Evolutionary conservation across 1,139 yeast genomes (phyloP).

Genomic region (Meyerozyma smithsonii): DNA sequence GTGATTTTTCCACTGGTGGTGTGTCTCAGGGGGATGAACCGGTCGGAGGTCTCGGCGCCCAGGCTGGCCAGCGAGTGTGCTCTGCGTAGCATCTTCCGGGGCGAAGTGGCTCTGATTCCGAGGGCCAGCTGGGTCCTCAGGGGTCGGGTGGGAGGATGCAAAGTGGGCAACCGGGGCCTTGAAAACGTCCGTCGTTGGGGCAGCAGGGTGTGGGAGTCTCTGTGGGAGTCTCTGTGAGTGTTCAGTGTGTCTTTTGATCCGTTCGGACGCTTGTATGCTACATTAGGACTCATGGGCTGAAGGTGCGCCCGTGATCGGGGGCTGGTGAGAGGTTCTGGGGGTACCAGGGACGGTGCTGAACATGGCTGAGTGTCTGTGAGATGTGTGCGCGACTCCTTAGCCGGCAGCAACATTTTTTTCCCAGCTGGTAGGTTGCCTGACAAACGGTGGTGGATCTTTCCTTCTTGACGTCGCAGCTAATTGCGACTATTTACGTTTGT

Average conservation of each 20-base stretch:
- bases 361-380: no score
- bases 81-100: conserved; percentile 27
- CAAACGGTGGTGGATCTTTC: neutral
- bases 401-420: neutral
- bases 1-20: conserved; percentile 34
- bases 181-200: conserved; percentile 3
- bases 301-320: conserved; percentile 12
- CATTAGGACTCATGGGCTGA: conserved; percentile 42
- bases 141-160: neutral
- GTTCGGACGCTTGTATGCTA: conserved; percentile 18
- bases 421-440: neutral
- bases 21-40: conserved; percentile 45
- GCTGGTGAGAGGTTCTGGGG: no score
- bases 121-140: conserved; percentile 1
- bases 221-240: no score
- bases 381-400: neutral
- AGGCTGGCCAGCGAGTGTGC: conserved; percentile 30
- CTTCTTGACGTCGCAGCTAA: conserved; percentile 2
- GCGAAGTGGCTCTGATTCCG: conserved; percentile 15
- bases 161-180: conserved; percentile 4
- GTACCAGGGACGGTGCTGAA: no score
- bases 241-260: conserved; percentile 21
- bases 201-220: no score
- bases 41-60: conserved; percentile 24
- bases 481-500: conserved; percentile 1